Evolutionary conservation across 805 yeast genomes (phyloP).

Genomic region (Lachancea dasiensis): DNA sequence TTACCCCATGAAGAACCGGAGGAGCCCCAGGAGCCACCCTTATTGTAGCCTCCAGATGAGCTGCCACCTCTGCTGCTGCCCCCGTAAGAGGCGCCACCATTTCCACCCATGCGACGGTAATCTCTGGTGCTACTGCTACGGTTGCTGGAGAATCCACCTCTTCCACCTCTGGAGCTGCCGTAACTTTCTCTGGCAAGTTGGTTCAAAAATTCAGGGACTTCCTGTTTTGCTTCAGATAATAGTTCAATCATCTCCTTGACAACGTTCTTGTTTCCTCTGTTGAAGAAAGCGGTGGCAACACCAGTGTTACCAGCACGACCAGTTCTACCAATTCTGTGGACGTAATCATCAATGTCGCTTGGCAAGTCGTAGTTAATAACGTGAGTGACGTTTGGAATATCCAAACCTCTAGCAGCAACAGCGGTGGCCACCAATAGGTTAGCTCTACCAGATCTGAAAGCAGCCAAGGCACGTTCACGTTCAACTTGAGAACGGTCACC

Average conservation of each 20-base stretch:
- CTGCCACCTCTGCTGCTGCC: constrained; percentile 32
- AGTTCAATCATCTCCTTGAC: constrained; percentile 83
- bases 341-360: too few species aligned
- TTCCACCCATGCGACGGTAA: constrained; percentile 40
- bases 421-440: constrained; percentile 98
- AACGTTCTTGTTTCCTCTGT: constrained; percentile 88
- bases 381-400: constrained; percentile 97
- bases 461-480: constrained; percentile 94
- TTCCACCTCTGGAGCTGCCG: constrained; percentile 47
- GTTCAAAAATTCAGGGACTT: constrained; percentile 83
- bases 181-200: constrained; percentile 73
- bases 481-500: constrained; percentile 98
- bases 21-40: constrained; percentile 25
- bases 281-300: constrained; percentile 96
- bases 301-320: too few species aligned
- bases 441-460: constrained; percentile 87
- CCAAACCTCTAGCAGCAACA: constrained; percentile 99
- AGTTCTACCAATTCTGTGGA: too few species aligned
- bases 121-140: constrained; percentile 41
- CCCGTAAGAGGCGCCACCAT: constrained; percentile 12
- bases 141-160: constrained; percentile 39
- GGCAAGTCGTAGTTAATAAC: too few species aligned
- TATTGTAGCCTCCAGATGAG: constrained; percentile 29
- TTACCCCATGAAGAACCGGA: constrained; percentile 18
- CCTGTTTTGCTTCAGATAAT: constrained; percentile 94